Conservation (phyloP, 371 early-diverging fungal genomes). For the Caulochytrium protostelioides region DNA sequence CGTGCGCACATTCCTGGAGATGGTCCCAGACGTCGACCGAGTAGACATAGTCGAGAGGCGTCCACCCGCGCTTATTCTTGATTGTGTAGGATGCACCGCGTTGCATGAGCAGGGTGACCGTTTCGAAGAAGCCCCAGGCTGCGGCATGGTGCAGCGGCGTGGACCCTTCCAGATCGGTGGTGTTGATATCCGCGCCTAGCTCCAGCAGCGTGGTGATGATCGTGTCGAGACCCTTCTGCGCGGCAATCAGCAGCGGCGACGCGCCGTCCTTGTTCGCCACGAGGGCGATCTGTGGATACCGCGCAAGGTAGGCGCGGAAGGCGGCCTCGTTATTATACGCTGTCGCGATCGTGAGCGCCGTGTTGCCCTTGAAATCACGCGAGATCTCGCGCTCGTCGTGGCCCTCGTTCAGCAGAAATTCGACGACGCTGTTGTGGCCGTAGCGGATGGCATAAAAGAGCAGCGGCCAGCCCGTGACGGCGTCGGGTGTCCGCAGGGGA, state of each 20-base stretch:
- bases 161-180: conserved; percentile 13
- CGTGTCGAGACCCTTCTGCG: conserved; percentile 7
- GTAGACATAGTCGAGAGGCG: conserved; percentile 15
- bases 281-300: conserved; percentile 9
- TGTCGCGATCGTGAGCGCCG: conserved; percentile 16
- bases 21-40: conserved; percentile 10
- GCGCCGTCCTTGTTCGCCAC: conserved; percentile 11
- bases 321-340: conserved; percentile 13
- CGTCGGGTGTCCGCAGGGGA: conserved; percentile 11
- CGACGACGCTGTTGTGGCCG: conserved; percentile 12
- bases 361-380: conserved; percentile 15
- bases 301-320: conserved; percentile 6
- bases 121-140: conserved; percentile 15
- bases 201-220: conserved; percentile 9
- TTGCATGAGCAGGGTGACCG: conserved; percentile 12
- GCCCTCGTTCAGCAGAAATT: conserved; percentile 12
- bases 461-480: conserved; percentile 18
- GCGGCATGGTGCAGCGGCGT: conserved; percentile 17
- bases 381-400: conserved; percentile 10
- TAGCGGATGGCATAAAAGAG: conserved; percentile 20
- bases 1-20: conserved; percentile 6
- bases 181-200: conserved; percentile 12
- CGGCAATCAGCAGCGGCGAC: conserved; percentile 14
- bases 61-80: conserved; percentile 15
- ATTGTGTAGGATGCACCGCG: conserved; percentile 10